Conservation (phyloP, 306 rosid species). For the Abrus precatorius region DNA sequence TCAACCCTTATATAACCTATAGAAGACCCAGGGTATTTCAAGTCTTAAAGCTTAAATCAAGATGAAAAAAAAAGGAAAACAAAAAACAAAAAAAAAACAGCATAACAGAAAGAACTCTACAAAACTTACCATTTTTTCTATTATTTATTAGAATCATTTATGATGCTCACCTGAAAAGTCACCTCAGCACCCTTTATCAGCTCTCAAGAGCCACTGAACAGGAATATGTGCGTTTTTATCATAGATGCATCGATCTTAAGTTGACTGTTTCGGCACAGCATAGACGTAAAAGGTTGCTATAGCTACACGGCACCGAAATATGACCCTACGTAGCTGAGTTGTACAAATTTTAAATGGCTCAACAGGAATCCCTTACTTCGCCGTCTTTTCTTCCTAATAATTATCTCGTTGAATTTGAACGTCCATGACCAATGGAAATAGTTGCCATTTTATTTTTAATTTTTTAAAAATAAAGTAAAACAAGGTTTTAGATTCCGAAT, state of each 20-base stretch:
- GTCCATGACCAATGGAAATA: background rate
- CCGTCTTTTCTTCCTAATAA: conserved; percentile 32
- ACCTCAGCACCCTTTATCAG: conserved; percentile 7
- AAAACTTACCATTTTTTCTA: conserved; percentile 5
- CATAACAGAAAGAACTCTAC: conserved; percentile 37
- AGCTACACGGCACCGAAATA: conserved; percentile 26
- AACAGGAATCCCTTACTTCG: conserved; percentile 34
- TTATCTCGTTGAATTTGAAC: conserved; percentile 35
- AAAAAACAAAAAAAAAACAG: background rate
- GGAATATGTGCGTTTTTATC: conserved; percentile 19
- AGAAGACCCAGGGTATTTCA: conserved; percentile 27
- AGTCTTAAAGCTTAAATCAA: conserved; percentile 17
- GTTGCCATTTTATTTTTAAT: background rate
- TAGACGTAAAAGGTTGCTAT: conserved; percentile 10
- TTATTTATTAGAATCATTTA: conserved; percentile 20
- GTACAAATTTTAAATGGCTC: conserved; percentile 36
- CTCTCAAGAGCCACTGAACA: conserved; percentile 27
- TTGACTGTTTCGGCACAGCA: conserved; percentile 35
- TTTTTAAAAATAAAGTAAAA: background rate
- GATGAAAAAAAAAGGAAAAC: background rate
- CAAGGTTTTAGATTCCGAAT: conserved; percentile 35
- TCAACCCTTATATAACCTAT: background rate
- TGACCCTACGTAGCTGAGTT: conserved; percentile 41
- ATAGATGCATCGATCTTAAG: conserved; percentile 39
- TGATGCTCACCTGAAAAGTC: conserved; percentile 29